phyloP scores from a whole-genome alignment of 2,329 filamentous ascomycete species.

The Myriosclerotinia curreyana region DNA sequence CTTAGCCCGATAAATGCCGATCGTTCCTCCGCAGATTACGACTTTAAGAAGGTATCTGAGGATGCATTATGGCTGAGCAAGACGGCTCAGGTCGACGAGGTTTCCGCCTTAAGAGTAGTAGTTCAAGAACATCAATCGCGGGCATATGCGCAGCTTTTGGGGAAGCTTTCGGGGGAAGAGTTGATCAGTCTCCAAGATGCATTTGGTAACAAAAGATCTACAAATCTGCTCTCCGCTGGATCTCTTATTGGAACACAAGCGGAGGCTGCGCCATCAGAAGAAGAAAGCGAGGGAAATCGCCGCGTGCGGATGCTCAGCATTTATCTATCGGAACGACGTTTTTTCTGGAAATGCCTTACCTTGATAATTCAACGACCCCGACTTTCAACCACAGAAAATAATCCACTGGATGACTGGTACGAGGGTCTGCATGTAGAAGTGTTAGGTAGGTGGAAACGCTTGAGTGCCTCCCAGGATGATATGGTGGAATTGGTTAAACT shows the following conservation, averaged over 20 bases:
- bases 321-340: conserved; percentile 69
- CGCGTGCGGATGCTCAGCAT: conserved; percentile 65
- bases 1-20: conserved; percentile 84
- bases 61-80: conserved; percentile 85
- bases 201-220: conserved; percentile 60
- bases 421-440: conserved; percentile 4
- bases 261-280: conserved; percentile 52
- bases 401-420: conserved; percentile 11
- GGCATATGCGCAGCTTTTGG: conserved; percentile 67
- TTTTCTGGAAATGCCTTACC: conserved; percentile 57
- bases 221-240: conserved; percentile 52
- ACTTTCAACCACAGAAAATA: not conserved
- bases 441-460: conserved; percentile 12
- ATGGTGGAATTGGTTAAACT: conserved; percentile 46
- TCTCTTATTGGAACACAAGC: conserved; percentile 39
- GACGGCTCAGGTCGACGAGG: conserved; percentile 72
- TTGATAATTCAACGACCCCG: conserved; percentile 16
- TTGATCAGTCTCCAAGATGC: conserved; percentile 72
- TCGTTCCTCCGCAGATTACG: conserved; percentile 63
- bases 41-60: conserved; percentile 76
- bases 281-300: conserved; percentile 60
- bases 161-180: conserved; percentile 74
- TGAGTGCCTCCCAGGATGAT: conserved; percentile 23
- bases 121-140: conserved; percentile 82
- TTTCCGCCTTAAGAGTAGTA: conserved; percentile 75